Evolutionary conservation across 2,329 filamentous ascomycete species (phyloP).

Genomic region (Pseudogymnoascus sp.): DNA sequence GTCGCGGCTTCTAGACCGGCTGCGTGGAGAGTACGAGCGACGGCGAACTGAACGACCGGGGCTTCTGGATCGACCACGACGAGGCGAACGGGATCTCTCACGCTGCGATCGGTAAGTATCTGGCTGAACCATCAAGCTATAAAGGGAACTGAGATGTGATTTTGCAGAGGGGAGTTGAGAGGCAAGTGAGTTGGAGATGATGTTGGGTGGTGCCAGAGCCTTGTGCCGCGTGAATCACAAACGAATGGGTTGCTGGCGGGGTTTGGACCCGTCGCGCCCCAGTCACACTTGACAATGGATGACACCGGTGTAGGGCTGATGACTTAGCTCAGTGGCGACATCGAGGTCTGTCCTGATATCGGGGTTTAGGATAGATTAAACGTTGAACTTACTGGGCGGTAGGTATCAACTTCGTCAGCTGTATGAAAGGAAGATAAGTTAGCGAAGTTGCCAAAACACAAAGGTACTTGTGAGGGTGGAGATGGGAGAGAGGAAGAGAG

Average conservation of each 20-base stretch:
- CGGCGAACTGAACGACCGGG: conserved; percentile 62
- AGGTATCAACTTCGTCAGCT: conserved; percentile 55
- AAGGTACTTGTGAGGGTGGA: background rate
- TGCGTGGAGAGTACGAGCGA: conserved; percentile 72
- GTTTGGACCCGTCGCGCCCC: background rate
- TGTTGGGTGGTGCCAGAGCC: conserved; percentile 11
- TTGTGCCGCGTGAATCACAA: conserved; percentile 10
- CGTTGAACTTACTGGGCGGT: conserved; percentile 43
- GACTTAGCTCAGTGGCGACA: background rate
- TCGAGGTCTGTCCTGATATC: conserved; percentile 9
- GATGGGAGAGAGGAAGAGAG: background rate
- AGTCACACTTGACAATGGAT: conserved; percentile 6
- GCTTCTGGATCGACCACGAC: conserved; percentile 77
- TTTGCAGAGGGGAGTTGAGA: conserved; percentile 12
- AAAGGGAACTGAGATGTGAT: conserved; percentile 1
- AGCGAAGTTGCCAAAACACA: background rate
- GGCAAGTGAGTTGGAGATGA: conserved; percentile 10
- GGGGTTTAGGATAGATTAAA: conserved; percentile 12
- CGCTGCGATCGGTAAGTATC: conserved; percentile 49
- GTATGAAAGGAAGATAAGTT: conserved; percentile 18
- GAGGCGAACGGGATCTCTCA: conserved; percentile 75
- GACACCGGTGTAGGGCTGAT: conserved; percentile 9
- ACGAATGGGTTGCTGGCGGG: background rate
- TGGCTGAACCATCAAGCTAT: conserved; percentile 24
- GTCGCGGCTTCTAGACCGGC: conserved; percentile 71